Evolutionary conservation across 2,329 filamentous ascomycete species (phyloP).

Genomic region (Aspergillus sp.): DNA sequence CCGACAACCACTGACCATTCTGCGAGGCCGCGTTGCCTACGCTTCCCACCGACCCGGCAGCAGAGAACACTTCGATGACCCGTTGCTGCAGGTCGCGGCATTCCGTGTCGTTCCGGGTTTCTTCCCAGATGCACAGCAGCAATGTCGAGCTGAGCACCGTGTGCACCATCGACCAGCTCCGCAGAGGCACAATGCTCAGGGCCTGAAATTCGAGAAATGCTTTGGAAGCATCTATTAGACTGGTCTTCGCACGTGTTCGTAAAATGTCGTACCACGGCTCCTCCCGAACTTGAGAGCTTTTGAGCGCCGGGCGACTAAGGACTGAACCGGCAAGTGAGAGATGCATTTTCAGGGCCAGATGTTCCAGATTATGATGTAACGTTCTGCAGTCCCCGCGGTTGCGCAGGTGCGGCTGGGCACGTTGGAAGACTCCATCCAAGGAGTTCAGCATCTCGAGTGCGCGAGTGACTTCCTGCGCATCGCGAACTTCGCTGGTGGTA

Average conservation of each 20-base stretch:
- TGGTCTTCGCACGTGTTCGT: slow-evolving; percentile 23
- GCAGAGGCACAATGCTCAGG: slow-evolving; percentile 29
- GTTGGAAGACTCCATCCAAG: slow-evolving; percentile 47
- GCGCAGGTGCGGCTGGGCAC: slow-evolving; percentile 52
- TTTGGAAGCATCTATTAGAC: slow-evolving; percentile 28
- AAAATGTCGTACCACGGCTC: slow-evolving; percentile 14
- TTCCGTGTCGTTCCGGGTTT: slow-evolving; percentile 29
- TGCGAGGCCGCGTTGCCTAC: slow-evolving; percentile 14
- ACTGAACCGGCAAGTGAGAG: slow-evolving; percentile 57
- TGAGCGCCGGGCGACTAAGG: slow-evolving; percentile 58
- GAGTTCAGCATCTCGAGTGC: slow-evolving; percentile 37
- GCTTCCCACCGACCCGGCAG: slow-evolving; percentile 14
- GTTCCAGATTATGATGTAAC: slow-evolving; percentile 52
- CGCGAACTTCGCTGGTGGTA: slow-evolving; percentile 46
- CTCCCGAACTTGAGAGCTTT: slow-evolving; percentile 8
- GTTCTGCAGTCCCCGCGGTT: slow-evolving; percentile 39
- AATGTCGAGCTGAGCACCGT: slow-evolving; percentile 34
- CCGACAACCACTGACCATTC: slow-evolving; percentile 29
- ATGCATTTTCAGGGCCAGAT: slow-evolving; percentile 57
- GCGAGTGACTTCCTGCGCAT: slow-evolving; percentile 8
- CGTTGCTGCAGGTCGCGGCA: slow-evolving; percentile 29
- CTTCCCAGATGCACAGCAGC: slow-evolving; percentile 35
- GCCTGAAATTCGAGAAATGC: slow-evolving; percentile 34
- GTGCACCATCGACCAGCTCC: slow-evolving; percentile 37
- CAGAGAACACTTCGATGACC: slow-evolving; percentile 32